Conservation (phyloP, 2,329 filamentous ascomycete species). For the Knoxdaviesia capensis region DNA sequence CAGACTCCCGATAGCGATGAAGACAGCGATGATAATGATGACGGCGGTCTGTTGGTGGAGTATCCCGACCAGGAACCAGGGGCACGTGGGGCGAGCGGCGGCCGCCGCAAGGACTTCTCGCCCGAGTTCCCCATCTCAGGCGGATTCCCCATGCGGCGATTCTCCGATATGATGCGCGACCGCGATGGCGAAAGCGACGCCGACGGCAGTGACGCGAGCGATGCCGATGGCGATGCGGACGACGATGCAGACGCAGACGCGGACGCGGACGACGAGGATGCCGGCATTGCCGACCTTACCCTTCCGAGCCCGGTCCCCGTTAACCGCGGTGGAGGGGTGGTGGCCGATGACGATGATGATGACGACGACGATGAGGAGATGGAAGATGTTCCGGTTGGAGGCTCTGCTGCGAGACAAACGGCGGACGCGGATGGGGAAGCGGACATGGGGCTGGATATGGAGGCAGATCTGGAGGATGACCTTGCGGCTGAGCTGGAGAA, state of each 20-base stretch:
- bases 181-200: slow-evolving; percentile 14
- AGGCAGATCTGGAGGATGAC: slow-evolving; percentile 25
- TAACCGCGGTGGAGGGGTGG: neutral
- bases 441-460: slow-evolving; percentile 11
- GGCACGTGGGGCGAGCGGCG: slow-evolving; percentile 15
- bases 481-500: slow-evolving; percentile 38
- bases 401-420: slow-evolving; percentile 5
- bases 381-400: slow-evolving; percentile 6
- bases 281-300: slow-evolving; percentile 11
- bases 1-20: slow-evolving; percentile 25
- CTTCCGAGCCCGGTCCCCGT: neutral
- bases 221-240: slow-evolving; percentile 21
- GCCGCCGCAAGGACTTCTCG: slow-evolving; percentile 20
- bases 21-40: slow-evolving; percentile 33
- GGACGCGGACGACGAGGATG: slow-evolving; percentile 18
- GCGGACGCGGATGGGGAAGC: slow-evolving; percentile 5
- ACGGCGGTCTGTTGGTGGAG: slow-evolving; percentile 36
- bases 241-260: slow-evolving; percentile 21
- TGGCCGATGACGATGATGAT: slow-evolving; percentile 9
- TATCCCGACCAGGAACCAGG: slow-evolving; percentile 22
- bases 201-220: slow-evolving; percentile 10
- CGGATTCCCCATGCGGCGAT: slow-evolving; percentile 18
- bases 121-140: slow-evolving; percentile 21
- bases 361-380: slow-evolving; percentile 11
- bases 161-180: slow-evolving; percentile 31